A percentile compares a stretch with the other conserved stretches of the same genome.
These are phyloP conservation scores for Plasmodium fragile DNA, from an alignment of 169 alveolate genomes.

Conservation along the genomic window DNA sequence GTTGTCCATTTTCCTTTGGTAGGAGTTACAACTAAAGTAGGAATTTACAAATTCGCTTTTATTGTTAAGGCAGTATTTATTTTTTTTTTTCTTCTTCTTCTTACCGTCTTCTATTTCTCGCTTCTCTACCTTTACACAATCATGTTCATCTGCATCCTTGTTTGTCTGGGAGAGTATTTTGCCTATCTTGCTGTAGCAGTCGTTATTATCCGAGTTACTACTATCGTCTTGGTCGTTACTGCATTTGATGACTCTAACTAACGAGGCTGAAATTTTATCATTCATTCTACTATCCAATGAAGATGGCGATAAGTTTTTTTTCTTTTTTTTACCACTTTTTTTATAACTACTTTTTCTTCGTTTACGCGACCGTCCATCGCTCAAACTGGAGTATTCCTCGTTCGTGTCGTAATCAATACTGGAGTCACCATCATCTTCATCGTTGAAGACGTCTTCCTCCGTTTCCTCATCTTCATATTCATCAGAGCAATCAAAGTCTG, in stretches of 20 bases:
- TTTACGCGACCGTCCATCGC: neutral
- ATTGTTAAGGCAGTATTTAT: neutral
- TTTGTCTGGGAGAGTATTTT: conserved; percentile 12
- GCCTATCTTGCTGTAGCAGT: conserved; percentile 14
- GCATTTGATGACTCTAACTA: conserved; percentile 10
- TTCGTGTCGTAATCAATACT: neutral
- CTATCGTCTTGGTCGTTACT: conserved; percentile 11
- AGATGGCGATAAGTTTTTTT: neutral
- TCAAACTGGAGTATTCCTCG: conserved; percentile 3
- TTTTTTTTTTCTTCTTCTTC: conserved; percentile 27
- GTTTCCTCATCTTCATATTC: neutral
- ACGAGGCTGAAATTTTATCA: neutral
- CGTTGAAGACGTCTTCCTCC: neutral
- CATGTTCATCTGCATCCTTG: conserved; percentile 1
- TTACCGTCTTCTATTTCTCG: conserved; percentile 31
- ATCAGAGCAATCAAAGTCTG: neutral
- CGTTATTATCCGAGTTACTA: conserved; percentile 15
- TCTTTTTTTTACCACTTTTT: neutral
- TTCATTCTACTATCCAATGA: neutral
- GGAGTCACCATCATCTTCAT: neutral
- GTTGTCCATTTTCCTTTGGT: neutral
- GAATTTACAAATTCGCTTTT: neutral
- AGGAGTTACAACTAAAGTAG: conserved; percentile 26
- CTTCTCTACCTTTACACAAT: conserved; percentile 37
- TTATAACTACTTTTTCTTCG: neutral